Evolutionary conservation across 306 rosid species (phyloP).

Genomic region (Cicer chorassanicum): DNA sequence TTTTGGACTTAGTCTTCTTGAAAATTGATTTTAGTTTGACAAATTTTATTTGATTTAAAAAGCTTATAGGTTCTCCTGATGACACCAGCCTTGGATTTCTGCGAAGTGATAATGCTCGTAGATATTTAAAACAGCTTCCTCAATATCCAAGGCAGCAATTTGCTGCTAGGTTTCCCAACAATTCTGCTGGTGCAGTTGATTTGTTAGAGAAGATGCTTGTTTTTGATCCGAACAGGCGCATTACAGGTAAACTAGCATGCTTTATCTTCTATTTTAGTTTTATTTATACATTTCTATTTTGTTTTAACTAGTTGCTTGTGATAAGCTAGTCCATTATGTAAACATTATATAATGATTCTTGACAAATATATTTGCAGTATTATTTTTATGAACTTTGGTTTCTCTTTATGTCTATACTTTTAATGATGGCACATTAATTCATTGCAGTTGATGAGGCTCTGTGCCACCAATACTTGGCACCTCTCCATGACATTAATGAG

Average conservation of each 20-base stretch:
- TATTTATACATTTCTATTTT: conserved; percentile 2
- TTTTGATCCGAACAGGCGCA: conserved; percentile 90
- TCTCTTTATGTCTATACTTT: conserved; percentile 9
- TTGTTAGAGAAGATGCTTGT: conserved; percentile 90
- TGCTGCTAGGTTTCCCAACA: conserved; percentile 68
- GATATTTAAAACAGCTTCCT: conserved; percentile 88
- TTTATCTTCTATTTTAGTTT: conserved; percentile 1
- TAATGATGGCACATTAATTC: conserved; percentile 11
- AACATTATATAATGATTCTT: conserved; percentile 6
- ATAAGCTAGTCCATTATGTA: neutral
- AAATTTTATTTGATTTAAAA: conserved; percentile 46
- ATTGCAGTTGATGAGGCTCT: conserved; percentile 82
- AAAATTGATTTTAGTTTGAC: conserved; percentile 19
- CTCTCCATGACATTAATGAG: conserved; percentile 87
- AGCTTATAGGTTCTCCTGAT: conserved; percentile 98
- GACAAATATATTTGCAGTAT: neutral
- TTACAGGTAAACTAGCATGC: conserved; percentile 67
- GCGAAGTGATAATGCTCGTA: conserved; percentile 89
- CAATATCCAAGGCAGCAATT: conserved; percentile 78
- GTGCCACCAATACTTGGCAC: conserved; percentile 89
- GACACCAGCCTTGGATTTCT: conserved; percentile 93
- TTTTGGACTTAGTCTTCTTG: conserved; percentile 9
- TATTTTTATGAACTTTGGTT: neutral
- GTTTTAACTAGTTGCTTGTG: neutral
- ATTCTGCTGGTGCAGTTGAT: conserved; percentile 79